phyloP scores from a whole-genome alignment of 805 yeast species.

The Maudiozyma pseudohumilis region DNA sequence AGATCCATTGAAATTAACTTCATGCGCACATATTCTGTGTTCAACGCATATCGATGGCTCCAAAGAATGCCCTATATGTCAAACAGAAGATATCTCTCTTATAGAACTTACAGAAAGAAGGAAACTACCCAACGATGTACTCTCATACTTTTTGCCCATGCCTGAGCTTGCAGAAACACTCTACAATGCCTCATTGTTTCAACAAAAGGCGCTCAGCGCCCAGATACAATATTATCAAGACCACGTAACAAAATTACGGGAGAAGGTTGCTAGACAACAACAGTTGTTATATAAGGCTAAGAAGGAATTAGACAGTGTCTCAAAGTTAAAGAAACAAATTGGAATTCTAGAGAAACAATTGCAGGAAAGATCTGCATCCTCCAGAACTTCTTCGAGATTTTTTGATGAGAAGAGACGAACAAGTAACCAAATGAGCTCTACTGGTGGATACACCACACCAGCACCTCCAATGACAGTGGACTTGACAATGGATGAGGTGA shows the following conservation, averaged over 20 bases:
- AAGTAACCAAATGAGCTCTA: background rate
- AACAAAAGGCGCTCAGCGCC: slow-evolving; percentile 16
- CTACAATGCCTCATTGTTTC: slow-evolving; percentile 24
- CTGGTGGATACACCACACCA: background rate
- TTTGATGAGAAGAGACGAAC: background rate
- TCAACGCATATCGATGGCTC: slow-evolving; percentile 18
- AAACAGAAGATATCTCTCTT: slow-evolving; percentile 14
- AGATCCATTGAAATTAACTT: slow-evolving; percentile 26
- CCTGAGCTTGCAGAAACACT: slow-evolving; percentile 18
- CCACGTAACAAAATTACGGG: slow-evolving; percentile 16
- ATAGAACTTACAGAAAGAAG: slow-evolving; percentile 13
- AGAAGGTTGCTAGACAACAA: slow-evolving; percentile 21
- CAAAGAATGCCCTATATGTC: slow-evolving; percentile 15
- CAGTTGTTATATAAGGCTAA: slow-evolving; percentile 21
- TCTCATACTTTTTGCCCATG: slow-evolving; percentile 21
- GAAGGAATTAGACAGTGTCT: slow-evolving; percentile 19
- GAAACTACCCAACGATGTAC: slow-evolving; percentile 18
- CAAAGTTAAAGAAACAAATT: slow-evolving; percentile 13
- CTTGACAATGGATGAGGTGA: slow-evolving; percentile 14
- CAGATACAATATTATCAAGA: slow-evolving; percentile 21
- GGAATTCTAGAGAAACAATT: slow-evolving; percentile 3
- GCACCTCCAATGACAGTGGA: slow-evolving; percentile 24
- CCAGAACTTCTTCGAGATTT: background rate
- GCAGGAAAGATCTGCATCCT: background rate
- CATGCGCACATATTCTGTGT: slow-evolving; percentile 34